These are phyloP conservation scores for Auriscalpium vulgare DNA, from an alignment of 768 basidiomycete species.

Conservation along the genomic window DNA sequence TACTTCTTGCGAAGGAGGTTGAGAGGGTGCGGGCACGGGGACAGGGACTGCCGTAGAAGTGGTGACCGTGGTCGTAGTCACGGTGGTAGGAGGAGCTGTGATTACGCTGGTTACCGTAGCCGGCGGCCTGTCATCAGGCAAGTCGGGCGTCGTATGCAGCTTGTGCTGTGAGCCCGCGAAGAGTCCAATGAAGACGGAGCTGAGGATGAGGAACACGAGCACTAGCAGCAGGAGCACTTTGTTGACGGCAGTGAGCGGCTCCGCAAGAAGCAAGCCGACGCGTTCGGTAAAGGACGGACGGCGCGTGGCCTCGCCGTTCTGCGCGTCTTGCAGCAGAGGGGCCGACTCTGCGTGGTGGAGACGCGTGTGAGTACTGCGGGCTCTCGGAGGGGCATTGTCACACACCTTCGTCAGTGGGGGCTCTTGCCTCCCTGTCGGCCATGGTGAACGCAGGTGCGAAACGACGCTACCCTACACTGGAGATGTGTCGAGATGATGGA, in stretches of 20 bases:
- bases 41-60: slow-evolving; percentile 22
- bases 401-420: slow-evolving; percentile 14
- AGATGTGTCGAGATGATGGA: neutral
- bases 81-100: slow-evolving; percentile 27
- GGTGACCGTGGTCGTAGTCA: slow-evolving; percentile 31
- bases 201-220: slow-evolving; percentile 72
- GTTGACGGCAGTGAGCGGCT: slow-evolving; percentile 77
- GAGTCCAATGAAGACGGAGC: slow-evolving; percentile 85
- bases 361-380: neutral
- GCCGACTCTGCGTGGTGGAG: slow-evolving; percentile 43
- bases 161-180: slow-evolving; percentile 86
- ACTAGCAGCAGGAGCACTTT: slow-evolving; percentile 72
- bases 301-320: slow-evolving; percentile 25
- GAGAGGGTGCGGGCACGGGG: slow-evolving; percentile 30
- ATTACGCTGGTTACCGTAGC: slow-evolving; percentile 33
- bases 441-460: neutral
- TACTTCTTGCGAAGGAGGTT: slow-evolving; percentile 39
- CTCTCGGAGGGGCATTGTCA: neutral
- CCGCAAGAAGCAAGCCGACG: slow-evolving; percentile 52
- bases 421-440: slow-evolving; percentile 15
- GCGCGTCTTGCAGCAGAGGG: slow-evolving; percentile 50
- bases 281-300: slow-evolving; percentile 35
- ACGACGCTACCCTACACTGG: neutral
- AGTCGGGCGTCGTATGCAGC: slow-evolving; percentile 41
- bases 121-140: slow-evolving; percentile 29